Evolutionary conservation across 768 basidiomycete genomes (phyloP), one percentile per base, ranked within the genome.

Genomic region (Kondoa subrosea): DNA sequence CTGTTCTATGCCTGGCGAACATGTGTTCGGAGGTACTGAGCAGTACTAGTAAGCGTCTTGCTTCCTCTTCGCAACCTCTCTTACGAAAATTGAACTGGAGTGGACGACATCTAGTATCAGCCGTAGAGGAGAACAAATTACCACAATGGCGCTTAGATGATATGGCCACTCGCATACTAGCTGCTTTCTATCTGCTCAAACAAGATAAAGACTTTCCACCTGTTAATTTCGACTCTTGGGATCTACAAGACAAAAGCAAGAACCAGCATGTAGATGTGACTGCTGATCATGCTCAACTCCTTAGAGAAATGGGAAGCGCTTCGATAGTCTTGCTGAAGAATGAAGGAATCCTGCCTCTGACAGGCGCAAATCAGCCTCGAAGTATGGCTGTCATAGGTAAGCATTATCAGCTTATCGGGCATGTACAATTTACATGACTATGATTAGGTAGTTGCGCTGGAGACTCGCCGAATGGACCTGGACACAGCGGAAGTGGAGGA

Each of bases 321-420:
- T 68, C 67, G 3, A 76, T 80, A 57, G 84, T 81, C 0, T 77
- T 78, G 16, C 26, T 57, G 25, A 60, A 70, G 56, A 69, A 68
- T 65, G 56, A 29, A 4, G 27, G 33, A 33, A 57, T 34, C 26
- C 66, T 68, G 21, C 67, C 67, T n/a, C 66, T 68, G 65, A 68
- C n/a, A 17, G 15, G 16, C 3, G 8, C 21, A 30, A 32, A 40
- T 8, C n/a, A 25, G 25, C 17, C 63, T 26, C 16, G 30, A 64
- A 64, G 12, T 8, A 8, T 31, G 12, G 34, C 34, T n/a, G 63
- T 40, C 4, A 64, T 64, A 4, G 29, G 63, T 16, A 12, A 21
- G 30, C 14, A 17, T 26, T n/a, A n/a, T n/a, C n/a, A n/a, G n/a
- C n/a, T n/a, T n/a, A n/a, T n/a, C n/a, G n/a, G n/a, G n/a, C n/a